Conservation (phyloP, 2,329 filamentous ascomycete species). For the Exophiala sideris region DNA sequence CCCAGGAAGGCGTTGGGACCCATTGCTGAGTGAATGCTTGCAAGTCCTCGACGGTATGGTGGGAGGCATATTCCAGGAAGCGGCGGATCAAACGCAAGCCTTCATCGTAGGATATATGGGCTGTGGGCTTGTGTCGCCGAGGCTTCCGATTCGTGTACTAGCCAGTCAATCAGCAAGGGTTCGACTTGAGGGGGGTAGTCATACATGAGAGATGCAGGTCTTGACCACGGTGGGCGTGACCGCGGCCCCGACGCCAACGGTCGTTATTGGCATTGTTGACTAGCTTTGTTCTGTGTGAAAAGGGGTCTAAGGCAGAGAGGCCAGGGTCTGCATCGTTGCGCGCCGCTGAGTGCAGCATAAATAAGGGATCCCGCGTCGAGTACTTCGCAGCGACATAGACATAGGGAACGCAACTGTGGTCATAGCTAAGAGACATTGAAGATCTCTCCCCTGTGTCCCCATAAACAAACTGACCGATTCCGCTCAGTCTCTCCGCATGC, state of each 20-base stretch:
- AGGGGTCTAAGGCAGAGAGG: no score
- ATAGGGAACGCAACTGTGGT: no score
- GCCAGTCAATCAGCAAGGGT: conserved; percentile 11
- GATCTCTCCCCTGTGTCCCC: no score
- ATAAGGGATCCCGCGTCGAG: no score
- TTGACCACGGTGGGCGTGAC: conserved; percentile 84
- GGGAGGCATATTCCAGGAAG: conserved; percentile 80
- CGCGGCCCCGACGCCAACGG: conserved; percentile 74
- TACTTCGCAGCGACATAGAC: no score
- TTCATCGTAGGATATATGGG: conserved; percentile 91
- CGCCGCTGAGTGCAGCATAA: no score
- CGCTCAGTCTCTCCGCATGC: no score
- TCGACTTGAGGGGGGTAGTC: conserved; percentile 32
- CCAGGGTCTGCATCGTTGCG: no score
- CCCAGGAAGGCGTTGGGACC: conserved; percentile 86
- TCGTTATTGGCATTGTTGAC: conserved; percentile 63
- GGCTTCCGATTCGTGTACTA: conserved; percentile 80
- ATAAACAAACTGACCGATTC: no score
- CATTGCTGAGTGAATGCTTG: conserved; percentile 89
- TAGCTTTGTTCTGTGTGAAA: no score
- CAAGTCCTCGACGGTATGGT: conserved; percentile 87
- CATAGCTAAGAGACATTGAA: no score
- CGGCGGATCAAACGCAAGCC: conserved; percentile 81
- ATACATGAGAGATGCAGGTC: conserved; percentile 81
- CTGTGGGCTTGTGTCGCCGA: conserved; percentile 74